A percentile compares a stretch with the other conserved stretches of the same genome.
Evolutionary conservation across 2,329 filamentous ascomycete species (phyloP).

Genomic region (Microcyclosporella mali): DNA sequence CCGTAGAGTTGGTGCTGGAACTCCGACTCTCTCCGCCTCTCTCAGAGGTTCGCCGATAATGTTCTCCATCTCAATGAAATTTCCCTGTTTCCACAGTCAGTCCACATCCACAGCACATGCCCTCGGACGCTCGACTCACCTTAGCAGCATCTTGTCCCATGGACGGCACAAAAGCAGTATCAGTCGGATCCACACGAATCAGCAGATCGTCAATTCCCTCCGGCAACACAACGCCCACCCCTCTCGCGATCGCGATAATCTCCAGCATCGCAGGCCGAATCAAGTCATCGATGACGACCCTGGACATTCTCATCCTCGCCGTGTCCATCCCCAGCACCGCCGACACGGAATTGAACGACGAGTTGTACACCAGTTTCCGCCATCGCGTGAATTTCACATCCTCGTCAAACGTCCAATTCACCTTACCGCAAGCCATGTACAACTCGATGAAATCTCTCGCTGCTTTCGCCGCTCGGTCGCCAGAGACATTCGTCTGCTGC

Average conservation of each 20-base stretch:
- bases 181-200: conserved; percentile 46
- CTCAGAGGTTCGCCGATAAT: conserved; percentile 52
- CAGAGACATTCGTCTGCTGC: conserved; percentile 21
- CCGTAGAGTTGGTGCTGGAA: conserved; percentile 46
- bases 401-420: conserved; percentile 35
- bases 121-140: too few species aligned
- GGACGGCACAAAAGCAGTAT: conserved; percentile 47
- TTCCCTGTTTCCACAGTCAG: conserved; percentile 35
- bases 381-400: conserved; percentile 43
- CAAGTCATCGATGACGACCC: conserved; percentile 42
- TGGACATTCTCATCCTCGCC: conserved; percentile 43
- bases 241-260: conserved; percentile 43
- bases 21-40: conserved; percentile 44
- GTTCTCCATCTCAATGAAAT: conserved; percentile 52
- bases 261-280: conserved; percentile 51
- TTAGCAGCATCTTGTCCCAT: conserved; percentile 41
- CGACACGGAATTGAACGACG: conserved; percentile 49
- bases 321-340: conserved; percentile 49
- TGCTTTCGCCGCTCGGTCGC: conserved; percentile 25
- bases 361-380: conserved; percentile 49
- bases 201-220: conserved; percentile 41
- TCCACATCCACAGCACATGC: too few species aligned
- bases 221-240: conserved; percentile 39
- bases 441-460: conserved; percentile 40
- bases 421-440: conserved; percentile 45